phyloP scores from a whole-genome alignment of 2,329 filamentous ascomycete species.

The Aspergillus glaucus region DNA sequence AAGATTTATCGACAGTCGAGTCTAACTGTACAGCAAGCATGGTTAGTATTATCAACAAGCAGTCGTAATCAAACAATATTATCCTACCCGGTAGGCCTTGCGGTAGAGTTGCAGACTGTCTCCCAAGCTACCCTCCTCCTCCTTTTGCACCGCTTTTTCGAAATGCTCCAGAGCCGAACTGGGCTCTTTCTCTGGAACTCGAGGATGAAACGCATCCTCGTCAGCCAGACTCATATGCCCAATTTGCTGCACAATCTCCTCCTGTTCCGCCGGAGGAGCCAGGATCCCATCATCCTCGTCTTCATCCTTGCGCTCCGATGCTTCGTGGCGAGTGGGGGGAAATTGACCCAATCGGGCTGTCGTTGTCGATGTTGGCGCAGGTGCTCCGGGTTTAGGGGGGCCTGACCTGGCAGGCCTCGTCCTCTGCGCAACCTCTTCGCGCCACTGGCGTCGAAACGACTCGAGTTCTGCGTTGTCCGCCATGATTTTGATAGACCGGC shows the following conservation, averaged over 20 bases:
- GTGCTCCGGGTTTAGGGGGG: slow-evolving; percentile 7
- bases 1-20: slow-evolving; percentile 71
- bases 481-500: slow-evolving; percentile 21
- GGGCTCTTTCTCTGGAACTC: slow-evolving; percentile 44
- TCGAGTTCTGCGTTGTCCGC: slow-evolving; percentile 65
- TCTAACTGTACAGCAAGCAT: slow-evolving; percentile 59
- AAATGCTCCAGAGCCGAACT: slow-evolving; percentile 84
- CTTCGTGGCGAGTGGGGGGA: slow-evolving; percentile 36
- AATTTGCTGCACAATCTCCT: slow-evolving; percentile 30
- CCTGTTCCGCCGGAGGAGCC: slow-evolving; percentile 16
- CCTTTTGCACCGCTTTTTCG: slow-evolving; percentile 83
- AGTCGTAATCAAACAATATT: background rate
- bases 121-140: slow-evolving; percentile 75
- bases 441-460: slow-evolving; percentile 79
- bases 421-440: slow-evolving; percentile 64
- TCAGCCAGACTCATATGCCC: slow-evolving; percentile 31
- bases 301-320: slow-evolving; percentile 31
- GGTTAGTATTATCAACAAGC: slow-evolving; percentile 8
- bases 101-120: slow-evolving; percentile 86
- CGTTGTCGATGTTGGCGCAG: slow-evolving; percentile 7
- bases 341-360: slow-evolving; percentile 21
- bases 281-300: slow-evolving; percentile 20
- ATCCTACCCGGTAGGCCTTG: slow-evolving; percentile 74
- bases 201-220: slow-evolving; percentile 34
- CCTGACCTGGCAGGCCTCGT: slow-evolving; percentile 20